Percentiles rank a stretch among this genome's conserved stretches.
Conservation (phyloP, 75 land plant genomes). For the Chamaecyparis obtusa region DNA sequence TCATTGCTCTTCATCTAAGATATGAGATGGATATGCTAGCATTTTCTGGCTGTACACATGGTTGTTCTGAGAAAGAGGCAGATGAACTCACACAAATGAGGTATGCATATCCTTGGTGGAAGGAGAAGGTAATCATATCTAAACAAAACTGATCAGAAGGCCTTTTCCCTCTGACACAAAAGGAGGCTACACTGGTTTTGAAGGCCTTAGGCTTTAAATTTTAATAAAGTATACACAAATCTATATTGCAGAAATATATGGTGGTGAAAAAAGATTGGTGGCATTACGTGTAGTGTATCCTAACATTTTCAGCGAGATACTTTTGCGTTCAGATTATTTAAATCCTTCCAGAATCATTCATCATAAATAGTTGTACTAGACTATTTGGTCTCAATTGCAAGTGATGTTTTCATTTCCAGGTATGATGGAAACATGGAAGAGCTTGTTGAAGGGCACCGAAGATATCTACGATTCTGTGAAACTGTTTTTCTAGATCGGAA, state of each 20-base stretch:
- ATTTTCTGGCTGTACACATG: constrained; percentile 91
- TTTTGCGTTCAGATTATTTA: constrained; percentile 60
- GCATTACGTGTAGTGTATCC: constrained; percentile 69
- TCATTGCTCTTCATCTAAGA: constrained; percentile 78
- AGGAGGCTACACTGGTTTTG: constrained; percentile 70
- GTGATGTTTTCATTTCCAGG: constrained; percentile 84
- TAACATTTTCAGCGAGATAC: constrained; percentile 76
- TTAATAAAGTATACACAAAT: constrained; percentile 64
- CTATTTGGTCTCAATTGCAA: constrained; percentile 81
- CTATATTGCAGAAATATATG: constrained; percentile 91
- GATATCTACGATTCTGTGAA: constrained; percentile 48
- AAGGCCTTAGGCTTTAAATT: constrained; percentile 71
- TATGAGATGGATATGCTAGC: constrained; percentile 98
- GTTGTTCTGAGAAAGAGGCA: constrained; percentile 73
- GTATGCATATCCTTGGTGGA: constrained; percentile 97
- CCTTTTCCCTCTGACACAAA: constrained; percentile 90
- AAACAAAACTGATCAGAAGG: constrained; percentile 74
- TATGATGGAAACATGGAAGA: constrained; percentile 99
- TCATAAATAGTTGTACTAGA: constrained; percentile 96
- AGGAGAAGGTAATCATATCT: constrained; percentile 83
- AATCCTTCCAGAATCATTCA: constrained; percentile 71
- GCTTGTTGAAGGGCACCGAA: constrained; percentile 94
- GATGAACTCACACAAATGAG: constrained; percentile 77
- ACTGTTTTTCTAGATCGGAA: constrained; percentile 45
- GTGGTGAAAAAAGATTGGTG: constrained; percentile 59